A percentile compares a stretch with the other conserved stretches of the same genome.
These are phyloP conservation scores for Yamadazyma kanchanaburiensis DNA, from an alignment of 1,139 yeast species.

Conservation along the genomic window DNA sequence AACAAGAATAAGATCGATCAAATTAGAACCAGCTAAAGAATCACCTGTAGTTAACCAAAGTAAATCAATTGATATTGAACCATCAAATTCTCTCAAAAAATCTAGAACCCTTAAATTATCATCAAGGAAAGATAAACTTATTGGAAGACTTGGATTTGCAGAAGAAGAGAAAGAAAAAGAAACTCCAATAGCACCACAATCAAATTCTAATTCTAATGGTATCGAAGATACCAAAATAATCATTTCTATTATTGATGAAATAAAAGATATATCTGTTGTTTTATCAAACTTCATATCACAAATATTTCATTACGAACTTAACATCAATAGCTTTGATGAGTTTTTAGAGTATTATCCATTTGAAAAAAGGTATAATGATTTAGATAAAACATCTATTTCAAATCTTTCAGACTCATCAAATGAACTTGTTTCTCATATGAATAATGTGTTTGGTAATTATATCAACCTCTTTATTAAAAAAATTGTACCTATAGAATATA, in stretches of 20 bases:
- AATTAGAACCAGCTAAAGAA: conserved; percentile 7
- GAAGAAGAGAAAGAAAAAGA: conserved; percentile 10
- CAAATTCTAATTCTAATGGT: conserved; percentile 14
- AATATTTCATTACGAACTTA: conserved; percentile 65
- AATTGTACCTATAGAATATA: conserved; percentile 36
- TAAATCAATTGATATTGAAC: conserved; percentile 7
- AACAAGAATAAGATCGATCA: conserved; percentile 20
- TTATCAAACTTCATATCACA: conserved; percentile 65
- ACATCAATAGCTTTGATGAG: conserved; percentile 45
- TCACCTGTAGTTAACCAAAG: neutral
- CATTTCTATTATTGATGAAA: conserved; percentile 35
- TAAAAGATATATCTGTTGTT: conserved; percentile 31
- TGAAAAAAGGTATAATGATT: conserved; percentile 25
- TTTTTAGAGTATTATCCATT: conserved; percentile 43
- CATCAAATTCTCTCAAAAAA: conserved; percentile 21
- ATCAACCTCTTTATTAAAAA: conserved; percentile 34
- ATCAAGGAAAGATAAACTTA: conserved; percentile 22
- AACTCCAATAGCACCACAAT: conserved; percentile 5
- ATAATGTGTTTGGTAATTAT: conserved; percentile 50
- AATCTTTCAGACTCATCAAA: conserved; percentile 42
- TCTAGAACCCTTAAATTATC: conserved; percentile 33
- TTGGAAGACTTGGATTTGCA: conserved; percentile 14
- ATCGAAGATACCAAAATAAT: conserved; percentile 43
- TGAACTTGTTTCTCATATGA: conserved; percentile 50
- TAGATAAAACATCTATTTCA: conserved; percentile 19